These are phyloP conservation scores for Cladobotryum protrusum DNA, from an alignment of 2,329 filamentous ascomycete genomes.

Conservation along the genomic window DNA sequence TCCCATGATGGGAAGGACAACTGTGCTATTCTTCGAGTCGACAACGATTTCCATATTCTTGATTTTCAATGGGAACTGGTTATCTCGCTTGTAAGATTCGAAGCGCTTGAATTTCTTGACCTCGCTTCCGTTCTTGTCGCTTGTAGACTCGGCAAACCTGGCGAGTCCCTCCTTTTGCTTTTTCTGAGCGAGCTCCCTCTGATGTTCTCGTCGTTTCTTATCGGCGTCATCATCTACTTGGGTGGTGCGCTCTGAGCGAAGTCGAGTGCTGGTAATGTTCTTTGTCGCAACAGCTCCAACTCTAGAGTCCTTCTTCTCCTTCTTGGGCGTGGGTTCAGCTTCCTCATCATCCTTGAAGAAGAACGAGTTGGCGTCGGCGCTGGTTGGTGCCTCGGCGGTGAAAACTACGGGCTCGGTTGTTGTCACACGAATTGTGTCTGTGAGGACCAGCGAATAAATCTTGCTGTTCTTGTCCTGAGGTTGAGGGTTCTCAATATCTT, in stretches of 20 bases:
- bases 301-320: slow-evolving; percentile 76
- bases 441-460: slow-evolving; percentile 81
- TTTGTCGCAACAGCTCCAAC: slow-evolving; percentile 86
- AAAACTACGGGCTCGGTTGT: slow-evolving; percentile 76
- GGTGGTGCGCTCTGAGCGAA: slow-evolving; percentile 83
- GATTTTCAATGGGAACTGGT: slow-evolving; percentile 77
- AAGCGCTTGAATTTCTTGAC: slow-evolving; percentile 99
- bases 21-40: slow-evolving; percentile 81
- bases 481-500: slow-evolving; percentile 79
- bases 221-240: slow-evolving; percentile 88
- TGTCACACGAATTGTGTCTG: slow-evolving; percentile 87
- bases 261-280: slow-evolving; percentile 89
- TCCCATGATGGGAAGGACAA: slow-evolving; percentile 95
- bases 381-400: slow-evolving; percentile 85
- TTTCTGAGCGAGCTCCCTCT: slow-evolving; percentile 79
- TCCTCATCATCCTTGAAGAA: slow-evolving; percentile 98
- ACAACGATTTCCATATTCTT: slow-evolving; percentile 86
- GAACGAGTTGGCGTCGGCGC: slow-evolving; percentile 91
- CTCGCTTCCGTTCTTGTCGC: slow-evolving; percentile 79
- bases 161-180: slow-evolving; percentile 86
- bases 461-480: slow-evolving; percentile 87
- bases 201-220: slow-evolving; percentile 79
- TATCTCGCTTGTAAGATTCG: slow-evolving; percentile 97
- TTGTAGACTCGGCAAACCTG: slow-evolving; percentile 78
- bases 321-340: slow-evolving; percentile 77